These are phyloP conservation scores for Pseudogymnoascus verrucosus DNA, from an alignment of 2,329 filamentous ascomycete species.

Conservation along the genomic window DNA sequence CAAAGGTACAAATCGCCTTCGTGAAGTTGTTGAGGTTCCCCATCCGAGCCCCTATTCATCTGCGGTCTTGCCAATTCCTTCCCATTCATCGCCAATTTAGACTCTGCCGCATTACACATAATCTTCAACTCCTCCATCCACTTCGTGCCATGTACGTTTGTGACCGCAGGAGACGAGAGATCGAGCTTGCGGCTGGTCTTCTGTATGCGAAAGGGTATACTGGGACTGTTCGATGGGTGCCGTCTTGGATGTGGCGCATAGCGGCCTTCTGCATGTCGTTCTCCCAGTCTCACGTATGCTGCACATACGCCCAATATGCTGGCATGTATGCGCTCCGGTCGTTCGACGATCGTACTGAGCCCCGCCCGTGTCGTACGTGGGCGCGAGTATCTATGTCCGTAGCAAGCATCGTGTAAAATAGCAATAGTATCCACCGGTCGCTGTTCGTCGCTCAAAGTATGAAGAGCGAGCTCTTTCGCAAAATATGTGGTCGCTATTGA, in stretches of 20 bases:
- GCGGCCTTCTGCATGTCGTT: slow-evolving; percentile 63
- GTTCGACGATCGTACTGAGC: slow-evolving; percentile 79
- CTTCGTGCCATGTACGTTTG: slow-evolving; percentile 79
- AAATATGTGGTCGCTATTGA: slow-evolving; percentile 31
- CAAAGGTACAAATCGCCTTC: slow-evolving; percentile 89
- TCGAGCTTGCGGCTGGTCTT: slow-evolving; percentile 68
- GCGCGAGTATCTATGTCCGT: slow-evolving; percentile 84
- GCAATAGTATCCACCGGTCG: slow-evolving; percentile 60
- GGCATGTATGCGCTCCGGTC: slow-evolving; percentile 84
- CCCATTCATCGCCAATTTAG: slow-evolving; percentile 65
- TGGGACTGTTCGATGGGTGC: slow-evolving; percentile 38
- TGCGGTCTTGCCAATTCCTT: slow-evolving; percentile 70
- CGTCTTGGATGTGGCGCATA: slow-evolving; percentile 59
- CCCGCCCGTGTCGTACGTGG: slow-evolving; percentile 65
- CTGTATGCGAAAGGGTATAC: slow-evolving; percentile 72
- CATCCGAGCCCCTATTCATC: slow-evolving; percentile 44
- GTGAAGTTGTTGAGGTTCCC: slow-evolving; percentile 53
- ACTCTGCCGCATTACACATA: slow-evolving; percentile 76
- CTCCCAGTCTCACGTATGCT: slow-evolving; percentile 86
- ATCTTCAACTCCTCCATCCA: slow-evolving; percentile 90
- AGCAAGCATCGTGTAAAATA: slow-evolving; percentile 86
- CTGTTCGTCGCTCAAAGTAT: slow-evolving; percentile 18
- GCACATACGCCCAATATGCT: slow-evolving; percentile 72
- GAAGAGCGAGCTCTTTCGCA: slow-evolving; percentile 25
- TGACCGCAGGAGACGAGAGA: slow-evolving; percentile 68